Conservation (phyloP, 306 rosid species). For the Vigna hirtella region DNA sequence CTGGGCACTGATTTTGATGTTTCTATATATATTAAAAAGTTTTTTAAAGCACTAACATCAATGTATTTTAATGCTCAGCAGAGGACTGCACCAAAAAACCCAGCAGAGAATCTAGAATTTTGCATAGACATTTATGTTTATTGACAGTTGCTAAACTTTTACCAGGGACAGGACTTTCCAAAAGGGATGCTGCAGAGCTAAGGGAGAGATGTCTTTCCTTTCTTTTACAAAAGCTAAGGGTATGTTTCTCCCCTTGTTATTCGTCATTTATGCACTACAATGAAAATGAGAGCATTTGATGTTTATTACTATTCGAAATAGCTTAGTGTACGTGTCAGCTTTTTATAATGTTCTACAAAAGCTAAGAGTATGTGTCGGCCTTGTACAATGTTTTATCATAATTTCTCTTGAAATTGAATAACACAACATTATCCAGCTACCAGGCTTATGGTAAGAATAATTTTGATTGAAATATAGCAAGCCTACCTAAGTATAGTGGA, state of each 20-base stretch:
- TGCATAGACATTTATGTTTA: background rate
- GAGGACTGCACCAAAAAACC: too few relatives aligned
- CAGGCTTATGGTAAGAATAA: background rate
- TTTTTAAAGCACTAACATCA: too few relatives aligned
- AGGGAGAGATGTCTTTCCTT: conserved; percentile 70
- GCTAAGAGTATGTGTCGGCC: too few relatives aligned
- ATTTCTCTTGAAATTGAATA: conserved; percentile 1
- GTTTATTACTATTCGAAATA: background rate
- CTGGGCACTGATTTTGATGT: too few relatives aligned
- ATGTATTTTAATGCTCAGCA: too few relatives aligned
- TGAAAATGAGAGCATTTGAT: background rate
- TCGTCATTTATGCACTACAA: background rate
- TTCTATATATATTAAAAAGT: too few relatives aligned
- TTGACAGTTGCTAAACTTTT: conserved; percentile 25
- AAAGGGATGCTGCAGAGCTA: conserved; percentile 65
- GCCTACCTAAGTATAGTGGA: background rate
- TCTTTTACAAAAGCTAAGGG: conserved; percentile 67
- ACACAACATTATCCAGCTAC: background rate
- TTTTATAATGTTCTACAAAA: background rate
- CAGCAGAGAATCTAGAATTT: background rate
- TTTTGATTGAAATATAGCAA: background rate
- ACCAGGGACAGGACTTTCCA: conserved; percentile 78
- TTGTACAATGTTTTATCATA: background rate
- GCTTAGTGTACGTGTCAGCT: background rate
- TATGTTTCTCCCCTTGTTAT: conserved; percentile 37